Evolutionary conservation across 2,329 filamentous ascomycete genomes (phyloP).

Genomic region (Trichoderma hamatum): DNA sequence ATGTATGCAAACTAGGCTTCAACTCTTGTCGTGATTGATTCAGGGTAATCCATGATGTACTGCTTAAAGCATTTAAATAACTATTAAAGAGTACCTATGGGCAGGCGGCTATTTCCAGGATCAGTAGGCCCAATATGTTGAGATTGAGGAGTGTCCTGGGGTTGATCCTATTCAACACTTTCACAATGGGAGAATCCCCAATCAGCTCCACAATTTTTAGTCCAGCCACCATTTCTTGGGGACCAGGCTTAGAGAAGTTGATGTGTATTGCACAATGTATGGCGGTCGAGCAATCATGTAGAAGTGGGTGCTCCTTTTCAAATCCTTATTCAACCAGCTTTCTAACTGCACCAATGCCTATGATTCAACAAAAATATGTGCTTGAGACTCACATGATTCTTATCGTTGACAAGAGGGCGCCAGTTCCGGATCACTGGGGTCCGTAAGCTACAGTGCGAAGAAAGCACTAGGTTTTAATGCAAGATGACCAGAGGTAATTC

Average conservation of each 20-base stretch:
- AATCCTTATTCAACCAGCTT: neutral
- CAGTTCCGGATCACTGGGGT: neutral
- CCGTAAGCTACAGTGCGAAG: too few species aligned
- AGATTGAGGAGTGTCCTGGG: too few species aligned
- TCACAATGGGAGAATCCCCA: neutral
- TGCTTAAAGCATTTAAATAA: neutral
- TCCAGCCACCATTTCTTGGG: neutral
- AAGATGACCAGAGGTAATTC: neutral
- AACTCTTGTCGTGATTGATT: neutral
- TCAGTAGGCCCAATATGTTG: neutral
- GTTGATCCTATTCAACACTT: neutral
- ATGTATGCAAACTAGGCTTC: neutral
- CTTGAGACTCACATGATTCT: neutral
- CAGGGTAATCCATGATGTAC: neutral
- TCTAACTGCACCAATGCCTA: neutral
- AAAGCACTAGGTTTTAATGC: neutral
- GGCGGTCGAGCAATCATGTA: neutral
- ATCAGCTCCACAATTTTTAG: neutral
- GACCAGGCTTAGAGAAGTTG: neutral
- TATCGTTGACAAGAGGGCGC: neutral
- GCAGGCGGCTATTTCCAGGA: neutral
- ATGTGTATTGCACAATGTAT: neutral
- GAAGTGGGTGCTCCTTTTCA: neutral
- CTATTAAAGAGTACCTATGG: neutral
- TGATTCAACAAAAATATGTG: neutral